Evolutionary conservation across 225 moss, liverwort and hornwort species (phyloP), one percentile per base, ranked within the genome.

Genomic region (Marchantia polymorpha): DNA sequence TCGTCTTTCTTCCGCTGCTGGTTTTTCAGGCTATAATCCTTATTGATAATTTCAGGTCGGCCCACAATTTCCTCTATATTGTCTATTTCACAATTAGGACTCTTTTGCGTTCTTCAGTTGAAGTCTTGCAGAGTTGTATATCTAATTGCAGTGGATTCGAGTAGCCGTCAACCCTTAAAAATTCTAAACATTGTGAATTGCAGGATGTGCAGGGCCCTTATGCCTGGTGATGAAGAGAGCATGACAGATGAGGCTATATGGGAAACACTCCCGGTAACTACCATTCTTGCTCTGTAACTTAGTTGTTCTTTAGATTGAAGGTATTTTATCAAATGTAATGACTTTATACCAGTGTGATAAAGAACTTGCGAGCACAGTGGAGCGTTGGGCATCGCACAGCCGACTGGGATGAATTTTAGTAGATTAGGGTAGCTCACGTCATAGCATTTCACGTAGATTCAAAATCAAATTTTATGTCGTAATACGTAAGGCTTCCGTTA

Each of bases 201-300:
- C 97, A 97, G 97, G 89, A 99, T 99, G 97, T 99, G 97, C 93
- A 99, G 97, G 87, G 97, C 97, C 59, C 90, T 99, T 79, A 94
- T 99, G 93, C 97, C 97, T 64, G 94, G 94, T 69, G 97, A 99
- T 86, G 97, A 99, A 80, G 97, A 99, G 89, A 99, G 94, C 87
- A 92, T 99, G 97, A 94, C 97, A 23, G 97, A 97, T 84, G 97
- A 97, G 82, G 94, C 94, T 78, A 97, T 97, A 82, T 97, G 97
- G 97, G 97, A 97, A 91, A 97, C 94, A 12, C 94, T 97, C 71
- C 97, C 97, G 23, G 96, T 94, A 90, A 60, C 46, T 49, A 59
- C 29, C 10, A 70, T 8, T 71, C 11, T n/a, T 8, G 50, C 10
- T 7, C 15, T 71, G 22, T 61, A n/a, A 1, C 9, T 22, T 61